Evolutionary conservation across 2,329 filamentous ascomycete genomes (phyloP).

Genomic region (Ampelomyces quisqualis): DNA sequence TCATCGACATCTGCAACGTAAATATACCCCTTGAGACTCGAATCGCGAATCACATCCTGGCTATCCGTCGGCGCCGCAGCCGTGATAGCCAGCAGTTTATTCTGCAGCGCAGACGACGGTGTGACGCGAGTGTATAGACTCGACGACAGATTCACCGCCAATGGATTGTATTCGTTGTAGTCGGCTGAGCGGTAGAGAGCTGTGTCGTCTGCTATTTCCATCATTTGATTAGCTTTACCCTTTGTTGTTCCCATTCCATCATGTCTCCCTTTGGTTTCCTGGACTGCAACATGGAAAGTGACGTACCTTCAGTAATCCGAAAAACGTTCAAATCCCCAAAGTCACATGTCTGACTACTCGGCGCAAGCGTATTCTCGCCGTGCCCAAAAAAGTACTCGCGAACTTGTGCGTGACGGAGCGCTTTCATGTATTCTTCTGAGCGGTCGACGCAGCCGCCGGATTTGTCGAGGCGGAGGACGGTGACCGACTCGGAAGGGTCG

Average conservation of each 20-base stretch:
- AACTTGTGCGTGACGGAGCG: slow-evolving; percentile 72
- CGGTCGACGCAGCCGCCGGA: slow-evolving; percentile 82
- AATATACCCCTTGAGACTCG: slow-evolving; percentile 86
- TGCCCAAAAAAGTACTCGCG: slow-evolving; percentile 95
- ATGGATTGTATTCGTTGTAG: slow-evolving; percentile 51
- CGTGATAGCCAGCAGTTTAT: slow-evolving; percentile 82
- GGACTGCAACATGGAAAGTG: no score
- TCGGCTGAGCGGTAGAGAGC: slow-evolving; percentile 45
- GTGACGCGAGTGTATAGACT: slow-evolving; percentile 63
- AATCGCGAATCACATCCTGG: slow-evolving; percentile 71
- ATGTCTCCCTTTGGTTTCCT: no score
- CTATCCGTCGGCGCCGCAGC: slow-evolving; percentile 70
- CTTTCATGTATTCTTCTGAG: slow-evolving; percentile 71
- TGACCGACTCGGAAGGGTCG: slow-evolving; percentile 65
- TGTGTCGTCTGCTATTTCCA: slow-evolving; percentile 13
- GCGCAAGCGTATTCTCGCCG: slow-evolving; percentile 68
- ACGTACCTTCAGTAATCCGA: slow-evolving; percentile 61
- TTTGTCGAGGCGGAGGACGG: slow-evolving; percentile 76
- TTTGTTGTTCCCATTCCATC: no score
- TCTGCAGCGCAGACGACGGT: slow-evolving; percentile 68
- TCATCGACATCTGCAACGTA: slow-evolving; percentile 92
- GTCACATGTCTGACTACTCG: slow-evolving; percentile 81
- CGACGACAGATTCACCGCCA: slow-evolving; percentile 31
- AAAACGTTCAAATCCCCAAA: slow-evolving; percentile 75
- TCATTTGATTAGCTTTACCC: no score